Conservation (phyloP, 352 stramenopile species). For the Phytophthora rubi region DNA sequence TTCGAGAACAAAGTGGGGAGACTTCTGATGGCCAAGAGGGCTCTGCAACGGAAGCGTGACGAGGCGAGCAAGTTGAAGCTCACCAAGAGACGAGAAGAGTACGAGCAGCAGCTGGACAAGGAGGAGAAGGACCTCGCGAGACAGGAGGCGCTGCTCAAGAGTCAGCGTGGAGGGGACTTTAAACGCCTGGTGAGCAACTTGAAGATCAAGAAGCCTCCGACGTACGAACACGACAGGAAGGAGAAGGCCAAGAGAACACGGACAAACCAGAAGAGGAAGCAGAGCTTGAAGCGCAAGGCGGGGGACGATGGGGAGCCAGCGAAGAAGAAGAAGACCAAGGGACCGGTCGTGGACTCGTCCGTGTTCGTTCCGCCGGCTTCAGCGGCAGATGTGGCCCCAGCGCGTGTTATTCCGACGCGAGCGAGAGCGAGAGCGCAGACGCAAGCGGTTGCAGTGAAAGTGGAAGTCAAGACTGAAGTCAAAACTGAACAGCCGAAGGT, state of each 20-base stretch:
- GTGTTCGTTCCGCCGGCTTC: conserved; percentile 22
- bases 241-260: conserved; percentile 7
- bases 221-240: conserved; percentile 15
- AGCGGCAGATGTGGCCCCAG: conserved; percentile 2
- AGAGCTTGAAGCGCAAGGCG: conserved; percentile 13
- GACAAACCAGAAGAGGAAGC: conserved; percentile 6
- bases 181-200: conserved; percentile 27
- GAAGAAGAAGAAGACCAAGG: conserved; percentile 28
- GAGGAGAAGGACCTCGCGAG: conserved; percentile 30
- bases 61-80: conserved; percentile 31
- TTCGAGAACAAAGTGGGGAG: conserved; percentile 36
- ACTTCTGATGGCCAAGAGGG: conserved; percentile 27
- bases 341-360: conserved; percentile 19
- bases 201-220: conserved; percentile 30
- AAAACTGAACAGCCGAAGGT: conserved; percentile 6
- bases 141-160: conserved; percentile 24
- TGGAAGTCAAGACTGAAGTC: conserved; percentile 23
- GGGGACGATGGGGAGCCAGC: neutral
- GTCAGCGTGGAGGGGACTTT: conserved; percentile 17
- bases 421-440: conserved; percentile 17
- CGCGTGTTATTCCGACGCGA: conserved; percentile 20
- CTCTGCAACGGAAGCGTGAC: conserved; percentile 29
- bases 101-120: conserved; percentile 38
- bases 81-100: conserved; percentile 38
- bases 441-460: conserved; percentile 9